These are phyloP conservation scores for Ogataea allantospora DNA, from an alignment of 805 yeast species.

Conservation along the genomic window DNA sequence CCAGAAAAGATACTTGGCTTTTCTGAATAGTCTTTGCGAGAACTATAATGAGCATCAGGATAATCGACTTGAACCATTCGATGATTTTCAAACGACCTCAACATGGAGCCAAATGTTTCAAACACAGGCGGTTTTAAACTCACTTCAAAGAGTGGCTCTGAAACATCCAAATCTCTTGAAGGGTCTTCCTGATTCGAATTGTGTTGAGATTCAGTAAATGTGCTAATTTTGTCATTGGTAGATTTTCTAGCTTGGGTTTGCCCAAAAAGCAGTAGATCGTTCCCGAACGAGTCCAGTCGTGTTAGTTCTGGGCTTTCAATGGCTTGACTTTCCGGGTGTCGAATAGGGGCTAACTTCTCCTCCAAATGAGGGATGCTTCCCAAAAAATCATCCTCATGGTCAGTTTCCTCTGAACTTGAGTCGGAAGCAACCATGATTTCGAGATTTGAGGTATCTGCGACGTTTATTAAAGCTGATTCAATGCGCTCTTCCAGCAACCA, in stretches of 20 bases:
- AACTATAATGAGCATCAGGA: conserved; percentile 61
- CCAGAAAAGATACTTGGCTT: conserved; percentile 68
- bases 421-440: conserved; percentile 8
- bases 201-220: neutral
- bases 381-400: conserved; percentile 25
- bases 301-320: neutral
- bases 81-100: conserved; percentile 38
- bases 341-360: conserved; percentile 4
- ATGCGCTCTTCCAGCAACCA: conserved; percentile 14
- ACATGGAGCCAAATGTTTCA: conserved; percentile 16
- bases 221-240: neutral
- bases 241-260: conserved; percentile 5
- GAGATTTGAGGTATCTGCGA: conserved; percentile 6
- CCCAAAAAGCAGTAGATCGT: conserved; percentile 10
- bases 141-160: conserved; percentile 15
- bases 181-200: neutral
- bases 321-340: neutral
- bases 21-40: conserved; percentile 48
- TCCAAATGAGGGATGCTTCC: conserved; percentile 28
- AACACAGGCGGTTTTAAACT: conserved; percentile 21
- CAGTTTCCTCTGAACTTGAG: conserved; percentile 14
- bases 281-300: conserved; percentile 7
- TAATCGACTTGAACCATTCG: conserved; percentile 55
- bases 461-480: neutral
- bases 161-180: neutral